Conservation (phyloP, 2,329 filamentous ascomycete genomes). For the Fusarium armeniacum region DNA sequence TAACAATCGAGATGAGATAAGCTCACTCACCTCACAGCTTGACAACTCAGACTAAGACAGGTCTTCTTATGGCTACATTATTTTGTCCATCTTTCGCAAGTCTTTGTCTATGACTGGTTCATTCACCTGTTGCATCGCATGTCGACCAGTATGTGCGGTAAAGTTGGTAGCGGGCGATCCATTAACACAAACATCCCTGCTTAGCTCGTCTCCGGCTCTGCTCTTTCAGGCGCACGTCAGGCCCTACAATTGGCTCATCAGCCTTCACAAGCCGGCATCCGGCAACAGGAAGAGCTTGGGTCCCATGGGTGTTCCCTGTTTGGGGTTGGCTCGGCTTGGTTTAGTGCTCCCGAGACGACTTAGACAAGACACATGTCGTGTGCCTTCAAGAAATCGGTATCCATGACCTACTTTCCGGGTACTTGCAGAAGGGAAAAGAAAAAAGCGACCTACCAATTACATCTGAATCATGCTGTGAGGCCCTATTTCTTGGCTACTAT, state of each 20-base stretch:
- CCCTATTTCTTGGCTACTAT: conserved; percentile 5
- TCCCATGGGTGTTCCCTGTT: conserved; percentile 29
- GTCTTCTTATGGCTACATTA: neutral
- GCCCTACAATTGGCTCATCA: conserved; percentile 18
- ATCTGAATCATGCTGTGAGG: conserved; percentile 9
- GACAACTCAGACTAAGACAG: conserved; percentile 1
- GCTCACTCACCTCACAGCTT: neutral
- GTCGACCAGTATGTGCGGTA: conserved; percentile 15
- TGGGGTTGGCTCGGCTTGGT: conserved; percentile 11
- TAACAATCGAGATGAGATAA: conserved; percentile 8
- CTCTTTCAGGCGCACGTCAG: conserved; percentile 15
- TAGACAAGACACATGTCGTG: conserved; percentile 37
- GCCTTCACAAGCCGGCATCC: conserved; percentile 29
- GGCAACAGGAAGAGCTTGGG: conserved; percentile 30
- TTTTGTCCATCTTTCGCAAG: conserved; percentile 17
- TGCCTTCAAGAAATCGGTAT: conserved; percentile 19
- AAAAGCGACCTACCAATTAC: conserved; percentile 10
- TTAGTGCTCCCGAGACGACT: conserved; percentile 24
- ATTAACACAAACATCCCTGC: conserved; percentile 16
- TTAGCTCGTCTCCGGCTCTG: conserved; percentile 20
- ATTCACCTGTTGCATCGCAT: conserved; percentile 21
- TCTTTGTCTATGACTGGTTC: conserved; percentile 27
- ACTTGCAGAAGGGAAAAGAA: conserved; percentile 11
- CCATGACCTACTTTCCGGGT: conserved; percentile 17
- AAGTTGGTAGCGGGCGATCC: conserved; percentile 34